A percentile compares a stretch with the other conserved stretches of the same genome.
Evolutionary conservation across 306 rosid species (phyloP).

Genomic region (Corylus americana): DNA sequence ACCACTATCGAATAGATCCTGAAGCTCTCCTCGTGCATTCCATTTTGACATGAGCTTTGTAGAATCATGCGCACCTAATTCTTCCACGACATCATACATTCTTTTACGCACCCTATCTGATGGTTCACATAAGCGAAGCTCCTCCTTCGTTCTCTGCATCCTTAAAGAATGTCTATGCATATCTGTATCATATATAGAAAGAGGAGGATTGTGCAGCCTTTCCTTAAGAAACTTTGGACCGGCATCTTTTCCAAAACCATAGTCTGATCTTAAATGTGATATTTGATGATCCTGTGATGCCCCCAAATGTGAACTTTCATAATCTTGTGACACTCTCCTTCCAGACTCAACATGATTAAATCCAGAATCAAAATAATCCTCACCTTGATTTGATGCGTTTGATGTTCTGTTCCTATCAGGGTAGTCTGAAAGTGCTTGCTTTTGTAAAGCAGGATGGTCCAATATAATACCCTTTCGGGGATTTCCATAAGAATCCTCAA

Average conservation of each 20-base stretch:
- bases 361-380: constrained; percentile 47
- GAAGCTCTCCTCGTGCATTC: constrained; percentile 45
- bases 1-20: constrained; percentile 49
- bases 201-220: constrained; percentile 50
- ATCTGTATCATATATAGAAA: constrained; percentile 50
- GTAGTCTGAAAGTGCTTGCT: constrained; percentile 47
- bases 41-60: constrained; percentile 49
- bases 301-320: constrained; percentile 43
- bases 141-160: constrained; percentile 46
- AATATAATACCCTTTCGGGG: constrained; percentile 41
- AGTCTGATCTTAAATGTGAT: constrained; percentile 51
- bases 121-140: constrained; percentile 46
- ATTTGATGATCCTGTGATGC: constrained; percentile 42
- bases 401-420: constrained; percentile 53
- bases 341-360: constrained; percentile 44
- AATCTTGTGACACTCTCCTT: constrained; percentile 52
- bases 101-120: constrained; percentile 56
- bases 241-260: constrained; percentile 57
- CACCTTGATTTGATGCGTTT: constrained; percentile 45
- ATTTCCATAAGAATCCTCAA: constrained; percentile 42
- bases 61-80: constrained; percentile 36
- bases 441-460: constrained; percentile 41
- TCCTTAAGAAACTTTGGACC: constrained; percentile 53
- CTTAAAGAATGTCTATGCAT: constrained; percentile 44
- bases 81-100: constrained; percentile 51